Conservation (phyloP, 768 basidiomycete genomes). For the Pleurotus giganteus region DNA sequence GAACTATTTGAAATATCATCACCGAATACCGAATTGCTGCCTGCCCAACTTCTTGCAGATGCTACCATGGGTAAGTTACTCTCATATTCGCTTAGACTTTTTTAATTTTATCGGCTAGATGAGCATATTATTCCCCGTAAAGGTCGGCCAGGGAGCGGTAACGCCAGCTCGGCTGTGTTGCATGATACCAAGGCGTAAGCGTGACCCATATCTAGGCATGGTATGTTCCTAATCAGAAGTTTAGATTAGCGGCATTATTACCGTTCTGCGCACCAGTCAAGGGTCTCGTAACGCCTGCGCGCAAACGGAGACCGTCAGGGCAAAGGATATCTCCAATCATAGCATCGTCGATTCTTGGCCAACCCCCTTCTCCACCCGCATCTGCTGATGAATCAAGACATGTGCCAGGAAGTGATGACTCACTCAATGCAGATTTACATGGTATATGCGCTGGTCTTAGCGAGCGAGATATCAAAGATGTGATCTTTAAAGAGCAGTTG, state of each 20-base stretch:
- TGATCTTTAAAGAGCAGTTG: constrained; percentile 55
- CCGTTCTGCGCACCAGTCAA: neutral
- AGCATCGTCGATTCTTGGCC: constrained; percentile 21
- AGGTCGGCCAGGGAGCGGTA: constrained; percentile 15
- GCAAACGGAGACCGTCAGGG: neutral
- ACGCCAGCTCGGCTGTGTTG: neutral
- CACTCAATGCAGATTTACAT: constrained; percentile 29
- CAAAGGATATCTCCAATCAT: neutral
- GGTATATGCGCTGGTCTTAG: constrained; percentile 27
- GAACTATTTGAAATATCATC: constrained; percentile 51
- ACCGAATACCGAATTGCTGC: constrained; percentile 37
- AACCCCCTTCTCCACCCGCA: constrained; percentile 19
- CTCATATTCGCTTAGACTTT: neutral
- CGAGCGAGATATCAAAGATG: constrained; percentile 25
- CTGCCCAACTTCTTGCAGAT: constrained; percentile 34
- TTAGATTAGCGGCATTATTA: neutral
- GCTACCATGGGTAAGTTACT: constrained; percentile 47
- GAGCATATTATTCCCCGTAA: constrained; percentile 40
- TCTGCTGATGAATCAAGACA: constrained; percentile 8
- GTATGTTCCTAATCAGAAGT: neutral
- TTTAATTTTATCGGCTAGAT: neutral
- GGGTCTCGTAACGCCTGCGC: neutral
- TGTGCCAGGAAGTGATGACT: constrained; percentile 12
- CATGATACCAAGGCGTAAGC: constrained; percentile 1
- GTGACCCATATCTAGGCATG: neutral